phyloP scores from a whole-genome alignment of 306 rosid species.

The Quercus berberidifolia region DNA sequence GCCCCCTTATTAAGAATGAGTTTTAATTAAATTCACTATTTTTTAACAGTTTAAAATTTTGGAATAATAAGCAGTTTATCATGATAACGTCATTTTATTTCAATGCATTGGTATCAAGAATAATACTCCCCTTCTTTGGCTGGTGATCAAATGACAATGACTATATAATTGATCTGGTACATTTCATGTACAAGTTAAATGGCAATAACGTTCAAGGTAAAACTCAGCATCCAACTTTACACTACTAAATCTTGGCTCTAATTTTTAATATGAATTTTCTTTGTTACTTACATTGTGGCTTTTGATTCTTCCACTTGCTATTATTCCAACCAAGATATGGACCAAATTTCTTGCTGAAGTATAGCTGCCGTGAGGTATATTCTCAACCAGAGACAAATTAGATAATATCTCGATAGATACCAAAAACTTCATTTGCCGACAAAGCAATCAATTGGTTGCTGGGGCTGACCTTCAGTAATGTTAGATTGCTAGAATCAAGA shows the following conservation, averaged over 20 bases:
- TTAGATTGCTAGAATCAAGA: background rate
- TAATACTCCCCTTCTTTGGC: too few relatives aligned
- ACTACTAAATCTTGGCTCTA: constrained; percentile 8
- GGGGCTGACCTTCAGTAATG: background rate
- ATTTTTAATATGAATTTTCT: background rate
- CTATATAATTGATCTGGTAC: too few relatives aligned
- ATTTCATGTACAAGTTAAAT: too few relatives aligned
- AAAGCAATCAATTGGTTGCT: constrained; percentile 29
- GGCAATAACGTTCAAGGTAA: background rate
- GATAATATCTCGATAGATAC: constrained; percentile 30
- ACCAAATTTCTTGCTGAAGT: constrained; percentile 9
- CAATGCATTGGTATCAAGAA: too few relatives aligned
- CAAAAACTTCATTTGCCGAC: constrained; percentile 13
- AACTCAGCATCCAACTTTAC: constrained; percentile 3
- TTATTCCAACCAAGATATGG: constrained; percentile 26
- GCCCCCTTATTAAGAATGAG: too few relatives aligned
- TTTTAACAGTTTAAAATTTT: too few relatives aligned
- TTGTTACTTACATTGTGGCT: constrained; percentile 17
- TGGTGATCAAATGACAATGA: too few relatives aligned
- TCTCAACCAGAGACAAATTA: constrained; percentile 21
- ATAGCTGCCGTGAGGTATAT: constrained; percentile 20
- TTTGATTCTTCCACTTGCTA: constrained; percentile 48
- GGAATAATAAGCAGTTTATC: too few relatives aligned
- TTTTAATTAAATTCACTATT: too few relatives aligned
- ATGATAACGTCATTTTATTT: too few relatives aligned